Base-by-base conservation (phyloP, 2,329 filamentous ascomycete genomes). In the Cadophora sp. region DNA sequence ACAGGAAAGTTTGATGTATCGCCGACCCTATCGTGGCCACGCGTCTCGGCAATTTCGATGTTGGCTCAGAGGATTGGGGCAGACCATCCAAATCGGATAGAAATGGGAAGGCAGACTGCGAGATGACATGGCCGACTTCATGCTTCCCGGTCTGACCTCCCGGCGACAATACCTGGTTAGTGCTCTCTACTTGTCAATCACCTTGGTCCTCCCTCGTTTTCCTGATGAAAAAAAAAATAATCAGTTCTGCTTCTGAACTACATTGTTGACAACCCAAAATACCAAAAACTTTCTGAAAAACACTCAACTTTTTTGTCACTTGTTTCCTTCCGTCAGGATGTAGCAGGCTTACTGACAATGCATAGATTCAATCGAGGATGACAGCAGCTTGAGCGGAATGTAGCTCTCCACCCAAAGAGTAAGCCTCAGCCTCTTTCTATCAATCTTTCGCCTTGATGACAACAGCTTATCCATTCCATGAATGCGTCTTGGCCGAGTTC, bases 381-480 rank as follows among this genome's bases (percentile, higher is more conserved):
- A 51, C 31, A 12, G 3, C 9, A 22, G 27, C 22, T 9, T 26
- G 9, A 16, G 65, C n/a, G 12, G 14, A 22, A 46, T 29, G 4
- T 26, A 5, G 16, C 31, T 11, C 40, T 37, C 29, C 19, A 3
- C 5, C 62, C 34, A 69, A 74, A 73, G 71, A n/a, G 73, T 75
- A 75, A 66, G 68, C 8, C 58, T 62, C 24, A 51, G n/a, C 31
- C 37, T 68, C 31, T 68, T 67, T 51, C 62, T 43, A 51, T 12
- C 51, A 40, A 53, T 24, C 55, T 43, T 71, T 55, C 69, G 76
- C 76, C 72, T 65, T 87, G 86, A 88, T 88, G 86, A 88, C 81
- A 84, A 84, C 71, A 89, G 89, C 88, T 88, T 89, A 91, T 91
- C 89, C 89, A 91, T 91, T 91, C 89, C 86, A 90, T 87, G 85